Conservation (phyloP, 2,329 filamentous ascomycete genomes). For the Phoma herbarum region DNA sequence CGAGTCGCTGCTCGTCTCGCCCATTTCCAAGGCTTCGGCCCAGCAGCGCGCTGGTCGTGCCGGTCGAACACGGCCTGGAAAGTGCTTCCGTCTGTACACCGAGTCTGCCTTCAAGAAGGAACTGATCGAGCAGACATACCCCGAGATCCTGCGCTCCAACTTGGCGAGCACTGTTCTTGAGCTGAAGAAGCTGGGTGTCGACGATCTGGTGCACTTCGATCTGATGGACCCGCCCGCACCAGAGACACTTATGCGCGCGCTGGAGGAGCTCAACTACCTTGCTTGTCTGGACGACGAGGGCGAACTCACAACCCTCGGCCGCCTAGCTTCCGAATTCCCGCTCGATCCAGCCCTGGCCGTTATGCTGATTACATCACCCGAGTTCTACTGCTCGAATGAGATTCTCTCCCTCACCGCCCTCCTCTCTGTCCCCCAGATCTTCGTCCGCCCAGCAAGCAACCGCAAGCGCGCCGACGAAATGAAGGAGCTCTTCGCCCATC, state of each 20-base stretch:
- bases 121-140: conserved; percentile 95
- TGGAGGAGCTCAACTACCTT: conserved; percentile 97
- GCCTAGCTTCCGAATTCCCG: conserved; percentile 91
- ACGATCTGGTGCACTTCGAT: conserved; percentile 97
- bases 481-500: conserved; percentile 92
- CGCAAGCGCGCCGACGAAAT: conserved; percentile 96
- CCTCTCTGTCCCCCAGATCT: conserved; percentile 93
- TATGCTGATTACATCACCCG: conserved; percentile 96
- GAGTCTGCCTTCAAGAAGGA: conserved; percentile 97
- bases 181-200: conserved; percentile 94
- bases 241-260: conserved; percentile 96
- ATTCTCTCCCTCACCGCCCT: conserved; percentile 94
- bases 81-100: conserved; percentile 97
- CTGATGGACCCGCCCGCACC: conserved; percentile 98
- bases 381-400: conserved; percentile 99
- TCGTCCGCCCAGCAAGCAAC: conserved; percentile 83
- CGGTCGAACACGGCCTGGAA: conserved; percentile 96
- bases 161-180: conserved; percentile 94
- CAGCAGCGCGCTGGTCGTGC: conserved; percentile 98
- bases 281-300: conserved; percentile 97
- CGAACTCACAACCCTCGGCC: conserved; percentile 85
- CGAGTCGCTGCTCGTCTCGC: conserved; percentile 95
- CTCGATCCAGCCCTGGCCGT: conserved; percentile 93
- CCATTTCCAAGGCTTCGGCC: conserved; percentile 96
- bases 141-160: conserved; percentile 94